Evolutionary conservation across 1,139 yeast genomes (phyloP).

Genomic region (Blastobotrys persicus): DNA sequence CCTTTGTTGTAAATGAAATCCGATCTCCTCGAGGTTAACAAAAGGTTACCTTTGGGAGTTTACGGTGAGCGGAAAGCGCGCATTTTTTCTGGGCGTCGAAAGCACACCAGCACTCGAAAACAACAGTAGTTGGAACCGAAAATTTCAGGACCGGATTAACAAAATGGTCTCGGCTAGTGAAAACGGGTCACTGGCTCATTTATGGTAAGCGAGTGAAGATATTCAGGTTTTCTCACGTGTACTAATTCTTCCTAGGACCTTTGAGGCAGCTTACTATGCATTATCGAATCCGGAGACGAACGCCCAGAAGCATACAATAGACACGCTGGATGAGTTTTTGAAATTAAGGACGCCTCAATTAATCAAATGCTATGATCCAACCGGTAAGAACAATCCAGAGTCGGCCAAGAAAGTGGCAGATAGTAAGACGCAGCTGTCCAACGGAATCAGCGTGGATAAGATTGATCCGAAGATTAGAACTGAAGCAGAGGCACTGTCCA

Average conservation of each 20-base stretch:
- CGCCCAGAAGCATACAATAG: conserved; percentile 20
- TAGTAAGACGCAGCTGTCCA: conserved; percentile 14
- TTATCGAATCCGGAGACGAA: conserved; percentile 20
- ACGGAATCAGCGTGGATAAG: conserved; percentile 22
- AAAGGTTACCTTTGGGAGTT: background rate
- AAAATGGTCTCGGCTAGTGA: conserved; percentile 7
- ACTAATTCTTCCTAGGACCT: conserved; percentile 23
- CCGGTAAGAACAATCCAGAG: conserved; percentile 12
- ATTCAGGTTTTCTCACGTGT: background rate
- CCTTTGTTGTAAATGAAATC: background rate
- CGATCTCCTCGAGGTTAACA: too few relatives aligned
- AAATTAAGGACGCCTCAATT: conserved; percentile 21
- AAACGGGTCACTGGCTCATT: conserved; percentile 14
- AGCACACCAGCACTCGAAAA: background rate
- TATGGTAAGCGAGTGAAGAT: conserved; percentile 18
- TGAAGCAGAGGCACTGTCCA: conserved; percentile 23
- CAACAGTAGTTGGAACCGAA: conserved; percentile 3
- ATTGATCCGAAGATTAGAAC: conserved; percentile 23
- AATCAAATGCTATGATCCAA: conserved; percentile 26
- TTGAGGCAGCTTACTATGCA: conserved; percentile 31
- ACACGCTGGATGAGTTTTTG: conserved; percentile 26
- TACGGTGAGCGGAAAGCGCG: too few relatives aligned
- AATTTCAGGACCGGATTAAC: background rate
- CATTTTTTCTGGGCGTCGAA: too few relatives aligned
- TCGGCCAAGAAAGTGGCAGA: conserved; percentile 17